These are phyloP conservation scores for Fomitopsis pinicola DNA, from an alignment of 1,284 basidiomycete species.

Conservation along the genomic window DNA sequence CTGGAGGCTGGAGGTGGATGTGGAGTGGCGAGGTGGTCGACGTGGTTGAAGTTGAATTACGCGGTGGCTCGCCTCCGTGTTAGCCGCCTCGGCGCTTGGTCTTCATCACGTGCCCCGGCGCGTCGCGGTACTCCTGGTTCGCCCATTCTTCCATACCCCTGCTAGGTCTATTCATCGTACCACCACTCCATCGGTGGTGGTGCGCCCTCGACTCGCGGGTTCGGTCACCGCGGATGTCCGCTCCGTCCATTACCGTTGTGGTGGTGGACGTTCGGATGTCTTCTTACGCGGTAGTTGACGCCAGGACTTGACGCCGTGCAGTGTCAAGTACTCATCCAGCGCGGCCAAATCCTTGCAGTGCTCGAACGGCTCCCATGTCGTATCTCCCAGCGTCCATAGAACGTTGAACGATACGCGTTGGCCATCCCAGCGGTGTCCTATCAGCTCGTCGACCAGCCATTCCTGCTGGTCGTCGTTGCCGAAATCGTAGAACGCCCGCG, in stretches of 20 bases:
- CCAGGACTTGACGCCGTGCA: constrained; percentile 9
- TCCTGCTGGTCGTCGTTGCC: constrained; percentile 18
- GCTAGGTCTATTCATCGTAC: no score
- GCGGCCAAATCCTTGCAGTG: constrained; percentile 16
- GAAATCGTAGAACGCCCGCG: constrained; percentile 20
- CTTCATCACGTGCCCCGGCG: no score
- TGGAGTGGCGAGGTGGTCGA: no score
- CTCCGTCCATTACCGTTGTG: background rate
- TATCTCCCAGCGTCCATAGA: constrained; percentile 13
- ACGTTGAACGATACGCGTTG: constrained; percentile 14
- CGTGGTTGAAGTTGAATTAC: no score
- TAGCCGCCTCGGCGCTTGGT: no score
- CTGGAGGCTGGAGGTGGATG: no score
- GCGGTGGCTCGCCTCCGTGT: no score
- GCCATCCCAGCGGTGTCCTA: constrained; percentile 15
- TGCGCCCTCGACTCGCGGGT: background rate
- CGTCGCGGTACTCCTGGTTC: no score
- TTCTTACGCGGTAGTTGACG: background rate
- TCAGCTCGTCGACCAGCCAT: constrained; percentile 18
- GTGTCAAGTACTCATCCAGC: constrained; percentile 17
- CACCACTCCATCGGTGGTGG: background rate
- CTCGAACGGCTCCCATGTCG: constrained; percentile 13
- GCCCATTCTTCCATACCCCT: no score
- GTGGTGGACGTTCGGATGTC: background rate
- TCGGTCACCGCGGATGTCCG: background rate